Percentiles rank a stretch among this genome's conserved stretches.
These are phyloP conservation scores for Ampelocalamus luodianensis DNA, from an alignment of 176 grass and related monocot species.

Conservation along the genomic window DNA sequence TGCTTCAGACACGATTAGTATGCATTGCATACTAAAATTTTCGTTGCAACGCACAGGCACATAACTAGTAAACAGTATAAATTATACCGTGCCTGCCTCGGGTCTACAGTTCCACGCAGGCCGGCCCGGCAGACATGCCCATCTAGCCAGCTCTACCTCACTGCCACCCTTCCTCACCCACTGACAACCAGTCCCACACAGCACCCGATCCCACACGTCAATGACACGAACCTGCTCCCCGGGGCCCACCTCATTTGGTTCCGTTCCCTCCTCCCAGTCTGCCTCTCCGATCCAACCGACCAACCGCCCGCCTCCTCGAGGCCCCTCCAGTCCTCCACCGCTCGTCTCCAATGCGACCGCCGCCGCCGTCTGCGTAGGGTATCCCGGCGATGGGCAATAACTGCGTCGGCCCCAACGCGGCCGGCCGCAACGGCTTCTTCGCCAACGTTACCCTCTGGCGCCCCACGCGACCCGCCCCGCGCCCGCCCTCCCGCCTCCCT, in stretches of 20 bases:
- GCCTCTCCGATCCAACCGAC: constrained; percentile 48
- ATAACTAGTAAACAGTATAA: no score
- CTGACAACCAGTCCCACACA: constrained; percentile 9
- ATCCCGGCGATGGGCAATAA: constrained; percentile 65
- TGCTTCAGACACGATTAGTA: no score
- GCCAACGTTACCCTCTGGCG: constrained; percentile 65
- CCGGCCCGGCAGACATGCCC: no score
- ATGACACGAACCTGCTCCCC: no score
- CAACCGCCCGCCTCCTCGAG: constrained; percentile 45
- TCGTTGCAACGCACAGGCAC: no score
- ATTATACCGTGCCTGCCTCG: no score
- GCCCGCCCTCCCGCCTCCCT: constrained; percentile 40
- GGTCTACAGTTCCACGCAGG: no score
- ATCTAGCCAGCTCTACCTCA: no score
- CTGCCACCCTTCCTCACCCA: not conserved
- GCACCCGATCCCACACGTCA: not conserved
- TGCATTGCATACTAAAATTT: no score
- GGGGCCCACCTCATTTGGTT: constrained; percentile 30
- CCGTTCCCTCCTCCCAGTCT: constrained; percentile 24
- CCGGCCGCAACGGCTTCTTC: constrained; percentile 59
- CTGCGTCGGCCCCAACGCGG: constrained; percentile 58
- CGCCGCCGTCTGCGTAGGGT: constrained; percentile 50
- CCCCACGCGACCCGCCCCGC: constrained; percentile 23
- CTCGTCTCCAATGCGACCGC: constrained; percentile 54
- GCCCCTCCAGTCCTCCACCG: constrained; percentile 50